Conservation (phyloP, 495 filamentous ascomycete genomes). For the Aspergillus indologenus region DNA sequence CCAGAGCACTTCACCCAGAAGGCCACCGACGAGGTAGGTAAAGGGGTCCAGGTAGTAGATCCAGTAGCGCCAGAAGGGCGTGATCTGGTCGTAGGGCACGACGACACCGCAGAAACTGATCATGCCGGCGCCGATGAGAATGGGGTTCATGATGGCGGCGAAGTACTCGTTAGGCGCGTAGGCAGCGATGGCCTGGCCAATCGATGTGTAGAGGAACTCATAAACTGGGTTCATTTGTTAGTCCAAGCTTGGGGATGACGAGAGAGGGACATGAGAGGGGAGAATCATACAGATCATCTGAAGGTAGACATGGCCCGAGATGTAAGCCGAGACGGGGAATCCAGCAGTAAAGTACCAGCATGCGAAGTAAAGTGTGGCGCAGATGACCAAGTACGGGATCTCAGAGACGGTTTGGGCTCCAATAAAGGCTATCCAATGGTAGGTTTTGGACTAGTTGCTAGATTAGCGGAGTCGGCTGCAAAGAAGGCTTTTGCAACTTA, state of each 20-base stretch:
- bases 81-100: constrained; percentile 49
- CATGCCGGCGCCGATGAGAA: constrained; percentile 49
- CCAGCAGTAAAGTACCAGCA: constrained; percentile 61
- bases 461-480: constrained; percentile 55
- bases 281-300: constrained; percentile 44
- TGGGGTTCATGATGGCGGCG: constrained; percentile 51
- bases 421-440: constrained; percentile 46
- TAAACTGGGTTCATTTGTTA: constrained; percentile 33
- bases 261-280: constrained; percentile 20
- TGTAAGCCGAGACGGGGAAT: constrained; percentile 37
- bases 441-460: constrained; percentile 61
- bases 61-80: constrained; percentile 59
- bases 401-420: constrained; percentile 51
- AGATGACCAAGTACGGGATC: constrained; percentile 57
- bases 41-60: constrained; percentile 57
- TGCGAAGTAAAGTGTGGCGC: constrained; percentile 53
- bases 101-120: constrained; percentile 56
- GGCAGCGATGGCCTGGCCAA: constrained; percentile 48
- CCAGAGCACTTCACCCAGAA: constrained; percentile 42
- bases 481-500: constrained; percentile 59
- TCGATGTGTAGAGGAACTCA: constrained; percentile 45
- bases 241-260: neutral
- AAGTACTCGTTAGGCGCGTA: constrained; percentile 55
- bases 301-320: constrained; percentile 47
- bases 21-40: constrained; percentile 51